Evolutionary conservation across 192 early-diverging fungal genomes (phyloP).

Genomic region (Backusella psychrophila): DNA sequence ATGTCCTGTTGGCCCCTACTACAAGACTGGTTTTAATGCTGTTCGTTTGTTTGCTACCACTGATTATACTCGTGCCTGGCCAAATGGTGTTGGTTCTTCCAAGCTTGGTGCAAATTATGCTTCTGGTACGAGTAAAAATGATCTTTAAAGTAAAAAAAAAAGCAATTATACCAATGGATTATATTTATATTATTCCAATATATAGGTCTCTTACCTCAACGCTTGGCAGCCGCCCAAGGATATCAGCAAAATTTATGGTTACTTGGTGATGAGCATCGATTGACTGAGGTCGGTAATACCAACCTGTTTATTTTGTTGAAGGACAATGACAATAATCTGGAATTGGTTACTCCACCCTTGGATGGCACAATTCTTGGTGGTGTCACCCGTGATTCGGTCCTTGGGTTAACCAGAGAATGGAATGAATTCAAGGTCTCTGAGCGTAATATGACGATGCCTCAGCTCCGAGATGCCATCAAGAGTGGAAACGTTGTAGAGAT

Average conservation of each 20-base stretch:
- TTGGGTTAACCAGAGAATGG: slow-evolving; percentile 76
- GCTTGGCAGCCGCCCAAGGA: slow-evolving; percentile 83
- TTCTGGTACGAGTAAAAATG: slow-evolving; percentile 54
- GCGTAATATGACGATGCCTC: slow-evolving; percentile 77
- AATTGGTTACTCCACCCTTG: slow-evolving; percentile 88
- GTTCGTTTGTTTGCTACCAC: slow-evolving; percentile 82
- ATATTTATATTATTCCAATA: neutral
- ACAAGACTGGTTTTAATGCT: slow-evolving; percentile 90
- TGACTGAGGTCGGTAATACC: slow-evolving; percentile 98
- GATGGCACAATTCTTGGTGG: slow-evolving; percentile 97
- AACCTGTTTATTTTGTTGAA: slow-evolving; percentile 92
- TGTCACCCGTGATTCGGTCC: slow-evolving; percentile 92
- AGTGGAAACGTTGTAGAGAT: slow-evolving; percentile 83
- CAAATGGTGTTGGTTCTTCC: slow-evolving; percentile 88
- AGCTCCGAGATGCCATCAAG: slow-evolving; percentile 72
- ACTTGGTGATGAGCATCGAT: slow-evolving; percentile 78
- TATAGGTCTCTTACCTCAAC: slow-evolving; percentile 60
- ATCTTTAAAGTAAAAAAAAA: neutral
- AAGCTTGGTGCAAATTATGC: slow-evolving; percentile 92
- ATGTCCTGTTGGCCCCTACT: slow-evolving; percentile 95
- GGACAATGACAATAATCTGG: slow-evolving; percentile 75
- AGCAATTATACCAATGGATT: no score
- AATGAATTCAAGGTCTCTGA: slow-evolving; percentile 87
- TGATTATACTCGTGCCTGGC: slow-evolving; percentile 90
- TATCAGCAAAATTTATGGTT: slow-evolving; percentile 96